Percentiles rank a stretch among this genome's conserved stretches.
phyloP scores from a whole-genome alignment of 257 asterid genomes.

The Thymus mandschuricus region DNA sequence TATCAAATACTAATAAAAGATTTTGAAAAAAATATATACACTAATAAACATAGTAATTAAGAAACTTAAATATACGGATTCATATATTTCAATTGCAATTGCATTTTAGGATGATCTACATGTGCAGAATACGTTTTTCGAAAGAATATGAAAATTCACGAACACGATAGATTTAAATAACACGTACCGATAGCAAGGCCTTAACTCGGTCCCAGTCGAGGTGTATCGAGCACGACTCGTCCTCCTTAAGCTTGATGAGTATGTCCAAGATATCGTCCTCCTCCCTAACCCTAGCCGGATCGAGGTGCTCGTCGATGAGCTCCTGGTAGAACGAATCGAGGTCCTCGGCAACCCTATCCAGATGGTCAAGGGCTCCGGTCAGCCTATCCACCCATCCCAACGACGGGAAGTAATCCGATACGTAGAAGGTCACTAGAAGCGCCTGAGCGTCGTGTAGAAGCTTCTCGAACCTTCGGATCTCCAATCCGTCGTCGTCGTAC shows the following conservation, averaged over 20 bases:
- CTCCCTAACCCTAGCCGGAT: background rate
- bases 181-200: conserved; percentile 25
- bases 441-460: conserved; percentile 29
- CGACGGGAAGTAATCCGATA: conserved; percentile 30
- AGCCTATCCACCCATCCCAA: conserved; percentile 36
- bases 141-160: too few species aligned
- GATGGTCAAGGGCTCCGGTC: background rate
- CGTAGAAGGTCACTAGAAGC: background rate
- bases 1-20: too few species aligned
- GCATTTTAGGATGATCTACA: too few species aligned
- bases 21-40: too few species aligned
- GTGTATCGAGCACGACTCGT: conserved; percentile 5
- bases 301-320: too few species aligned
- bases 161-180: too few species aligned
- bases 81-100: too few species aligned
- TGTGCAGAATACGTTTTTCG: too few species aligned
- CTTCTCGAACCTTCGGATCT: background rate
- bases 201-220: conserved; percentile 28
- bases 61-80: too few species aligned
- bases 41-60: too few species aligned
- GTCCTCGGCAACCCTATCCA: background rate
- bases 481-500: conserved; percentile 1
- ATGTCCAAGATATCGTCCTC: conserved; percentile 33
- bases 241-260: conserved; percentile 24
- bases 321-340: conserved; percentile 13